Percentiles rank a stretch among this genome's conserved stretches.
phyloP scores from a whole-genome alignment of 1,284 basidiomycete species.

The Malassezia sp. region DNA sequence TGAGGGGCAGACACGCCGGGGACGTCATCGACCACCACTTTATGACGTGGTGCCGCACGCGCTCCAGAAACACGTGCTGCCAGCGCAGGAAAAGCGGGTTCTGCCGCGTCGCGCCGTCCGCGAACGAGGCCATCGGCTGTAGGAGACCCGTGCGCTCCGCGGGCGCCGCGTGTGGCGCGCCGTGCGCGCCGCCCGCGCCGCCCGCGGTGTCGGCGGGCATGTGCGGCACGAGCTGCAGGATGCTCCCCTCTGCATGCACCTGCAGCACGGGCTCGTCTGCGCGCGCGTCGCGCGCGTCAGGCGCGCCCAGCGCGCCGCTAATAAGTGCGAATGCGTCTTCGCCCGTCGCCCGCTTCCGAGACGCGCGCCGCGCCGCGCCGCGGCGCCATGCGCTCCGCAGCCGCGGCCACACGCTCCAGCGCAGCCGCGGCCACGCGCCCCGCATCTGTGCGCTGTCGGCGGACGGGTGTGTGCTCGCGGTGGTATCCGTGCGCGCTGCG shows the following conservation, averaged over 20 bases:
- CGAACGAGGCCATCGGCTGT: too few species aligned
- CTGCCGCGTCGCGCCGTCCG: not conserved
- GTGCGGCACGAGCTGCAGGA: constrained; percentile 26
- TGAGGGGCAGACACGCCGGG: constrained; percentile 67
- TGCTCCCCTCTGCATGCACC: not conserved
- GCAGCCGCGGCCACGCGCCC: too few species aligned
- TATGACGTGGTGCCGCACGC: constrained; percentile 69
- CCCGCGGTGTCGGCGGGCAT: too few species aligned
- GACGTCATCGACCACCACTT: constrained; percentile 73
- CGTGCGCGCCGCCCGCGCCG: constrained; percentile 27
- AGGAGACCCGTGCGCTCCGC: too few species aligned
- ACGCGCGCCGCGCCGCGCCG: too few species aligned
- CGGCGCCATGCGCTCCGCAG: too few species aligned
- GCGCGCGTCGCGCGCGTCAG: not conserved
- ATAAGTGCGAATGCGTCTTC: not conserved
- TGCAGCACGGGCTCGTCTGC: not conserved
- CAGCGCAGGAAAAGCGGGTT: constrained; percentile 47
- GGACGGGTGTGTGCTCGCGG: too few species aligned
- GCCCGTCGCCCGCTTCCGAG: not conserved
- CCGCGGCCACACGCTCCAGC: too few species aligned
- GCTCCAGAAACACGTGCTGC: constrained; percentile 74
- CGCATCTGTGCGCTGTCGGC: too few species aligned
- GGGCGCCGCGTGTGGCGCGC: too few species aligned
- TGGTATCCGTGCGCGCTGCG: not conserved
- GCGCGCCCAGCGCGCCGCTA: not conserved